Evolutionary conservation across 768 basidiomycete species (phyloP), one percentile per base, ranked within the genome.

Genomic region (Lentinula edodes): DNA sequence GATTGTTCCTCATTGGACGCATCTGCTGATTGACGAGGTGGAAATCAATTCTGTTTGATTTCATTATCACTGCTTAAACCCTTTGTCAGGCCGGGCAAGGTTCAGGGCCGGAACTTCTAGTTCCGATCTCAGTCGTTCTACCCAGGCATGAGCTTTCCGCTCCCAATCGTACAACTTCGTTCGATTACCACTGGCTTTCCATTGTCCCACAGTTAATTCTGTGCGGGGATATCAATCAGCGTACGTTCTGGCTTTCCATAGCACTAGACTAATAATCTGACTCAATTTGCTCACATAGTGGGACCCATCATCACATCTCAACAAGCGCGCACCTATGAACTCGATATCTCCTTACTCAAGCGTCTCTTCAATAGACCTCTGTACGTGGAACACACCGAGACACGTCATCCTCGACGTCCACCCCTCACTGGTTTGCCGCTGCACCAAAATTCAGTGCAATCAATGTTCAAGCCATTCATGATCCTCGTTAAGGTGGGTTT

Each of bases 151-250:
- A 69, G n/a, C 52, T 54, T 39, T 59, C 52, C 5, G 36, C 23
- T 16, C n/a, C 28, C 39, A 52, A 55, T 39, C 15, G 41, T n/a
- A 39, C 48, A 13, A 46, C 23, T 12, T n/a, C 59, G 13, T 53
- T 7, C 35, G 58, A 52, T 36, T 48, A 52, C 34, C 59, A 60
- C n/a, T 50, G 50, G 46, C 20, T 64, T 34, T 55, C 68, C 23
- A 68, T 72, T 28, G 68, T 70, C 39, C 81, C 81, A 10, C 80
- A 82, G 62, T 71, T 83, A 15, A 73, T 79, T 20, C 72, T 83
- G n/a, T 82, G 81, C 66, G 81, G 81, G 48, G 81, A 83, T 65
- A 71, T 77, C 18, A 78, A 81, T 62, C 81, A 83, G 65, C 71
- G 81, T 82, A 62, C 77, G 28, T 69, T 35, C 32, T 23, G 60